Percentiles rank a stretch among this genome's conserved stretches.
These are phyloP conservation scores for Pseudoneurospora amorphoporcata DNA, from an alignment of 495 filamentous ascomycete species.

Conservation along the genomic window DNA sequence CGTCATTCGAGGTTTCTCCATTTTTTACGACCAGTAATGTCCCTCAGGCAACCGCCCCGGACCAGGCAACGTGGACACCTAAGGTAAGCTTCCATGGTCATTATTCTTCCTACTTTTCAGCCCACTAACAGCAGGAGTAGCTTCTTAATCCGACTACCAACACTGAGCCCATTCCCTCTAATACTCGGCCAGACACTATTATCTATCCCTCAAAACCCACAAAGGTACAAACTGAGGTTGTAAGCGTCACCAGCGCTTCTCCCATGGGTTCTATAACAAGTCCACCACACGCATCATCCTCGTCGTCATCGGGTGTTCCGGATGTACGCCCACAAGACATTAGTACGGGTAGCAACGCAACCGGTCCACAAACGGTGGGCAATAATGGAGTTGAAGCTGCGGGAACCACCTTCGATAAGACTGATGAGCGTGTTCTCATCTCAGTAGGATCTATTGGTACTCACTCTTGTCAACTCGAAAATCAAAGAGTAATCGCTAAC, in stretches of 20 bases:
- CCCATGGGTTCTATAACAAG: background rate
- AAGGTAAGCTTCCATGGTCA: constrained; percentile 6
- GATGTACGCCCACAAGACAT: background rate
- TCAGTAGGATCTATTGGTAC: constrained; percentile 41
- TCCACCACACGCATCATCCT: background rate
- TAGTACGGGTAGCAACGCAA: background rate
- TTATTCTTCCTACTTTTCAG: background rate
- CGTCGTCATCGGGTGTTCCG: background rate
- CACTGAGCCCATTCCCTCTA: background rate
- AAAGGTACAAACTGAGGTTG: background rate
- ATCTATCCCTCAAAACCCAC: background rate
- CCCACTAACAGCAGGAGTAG: background rate
- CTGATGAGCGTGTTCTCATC: constrained; percentile 34
- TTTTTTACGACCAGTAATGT: background rate
- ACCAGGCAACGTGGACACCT: background rate
- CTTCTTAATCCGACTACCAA: background rate
- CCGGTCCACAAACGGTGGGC: background rate
- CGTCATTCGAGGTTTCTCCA: background rate
- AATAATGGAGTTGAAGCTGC: constrained; percentile 4
- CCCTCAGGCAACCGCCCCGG: background rate
- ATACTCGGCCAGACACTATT: background rate
- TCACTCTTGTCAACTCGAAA: background rate
- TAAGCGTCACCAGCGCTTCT: background rate
- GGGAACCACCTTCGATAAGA: constrained; percentile 18
- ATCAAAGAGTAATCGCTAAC: background rate